phyloP scores from a whole-genome alignment of 2,329 filamentous ascomycete species.

The Talaromyces verruculosus region DNA sequence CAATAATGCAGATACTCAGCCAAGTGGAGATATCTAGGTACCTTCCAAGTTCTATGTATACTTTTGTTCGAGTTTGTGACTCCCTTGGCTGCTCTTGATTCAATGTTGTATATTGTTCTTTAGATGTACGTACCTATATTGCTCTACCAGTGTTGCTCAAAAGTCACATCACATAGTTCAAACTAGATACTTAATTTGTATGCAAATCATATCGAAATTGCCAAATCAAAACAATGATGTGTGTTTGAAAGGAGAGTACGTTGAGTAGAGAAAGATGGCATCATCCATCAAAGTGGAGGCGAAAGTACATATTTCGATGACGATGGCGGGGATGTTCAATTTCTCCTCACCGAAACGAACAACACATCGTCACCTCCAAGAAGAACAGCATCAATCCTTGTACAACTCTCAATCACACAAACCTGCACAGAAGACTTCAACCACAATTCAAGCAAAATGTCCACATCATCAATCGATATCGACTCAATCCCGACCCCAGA shows the following conservation, averaged over 20 bases:
- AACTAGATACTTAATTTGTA: not conserved
- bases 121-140: too few species aligned
- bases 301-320: not conserved
- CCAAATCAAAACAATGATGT: not conserved
- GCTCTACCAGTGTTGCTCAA: not conserved
- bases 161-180: not conserved
- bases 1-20: too few species aligned
- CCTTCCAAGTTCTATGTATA: too few species aligned
- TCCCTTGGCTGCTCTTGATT: not conserved
- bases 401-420: not conserved
- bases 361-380: not conserved
- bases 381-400: not conserved
- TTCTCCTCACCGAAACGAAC: not conserved
- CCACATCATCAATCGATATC: constrained; percentile 21
- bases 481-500: constrained; percentile 59
- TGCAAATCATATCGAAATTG: not conserved
- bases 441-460: constrained; percentile 5
- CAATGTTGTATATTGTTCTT: not conserved
- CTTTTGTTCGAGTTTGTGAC: not conserved
- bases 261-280: not conserved
- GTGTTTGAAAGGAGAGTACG: too few species aligned
- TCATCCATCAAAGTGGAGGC: not conserved
- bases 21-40: too few species aligned
- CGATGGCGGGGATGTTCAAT: not conserved
- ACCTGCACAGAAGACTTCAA: not conserved